Percentiles rank a stretch among this genome's conserved stretches.
Evolutionary conservation across 2,329 filamentous ascomycete species (phyloP).

Genomic region (Xylaria sp.): DNA sequence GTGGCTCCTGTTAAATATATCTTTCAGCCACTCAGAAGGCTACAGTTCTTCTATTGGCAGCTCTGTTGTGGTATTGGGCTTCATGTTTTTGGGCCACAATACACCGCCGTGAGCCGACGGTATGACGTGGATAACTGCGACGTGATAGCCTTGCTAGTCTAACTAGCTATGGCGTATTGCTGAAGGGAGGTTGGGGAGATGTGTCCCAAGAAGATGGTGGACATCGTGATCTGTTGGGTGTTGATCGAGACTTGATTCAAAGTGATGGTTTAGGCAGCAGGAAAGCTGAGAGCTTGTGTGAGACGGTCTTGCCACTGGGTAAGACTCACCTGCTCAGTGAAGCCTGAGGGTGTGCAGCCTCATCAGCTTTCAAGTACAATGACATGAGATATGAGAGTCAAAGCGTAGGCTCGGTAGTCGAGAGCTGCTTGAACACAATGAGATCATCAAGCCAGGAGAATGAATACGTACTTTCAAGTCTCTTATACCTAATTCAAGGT

Average conservation of each 20-base stretch:
- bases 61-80: not conserved
- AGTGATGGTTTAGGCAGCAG: not conserved
- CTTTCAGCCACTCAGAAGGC: no score
- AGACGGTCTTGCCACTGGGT: not conserved
- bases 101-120: not conserved
- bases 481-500: no score
- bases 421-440: no score
- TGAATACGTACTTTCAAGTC: no score
- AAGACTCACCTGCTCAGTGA: not conserved
- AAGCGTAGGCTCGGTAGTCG: not conserved
- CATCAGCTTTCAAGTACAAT: not conserved
- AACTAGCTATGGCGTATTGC: no score
- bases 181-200: not conserved
- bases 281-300: not conserved
- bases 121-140: not conserved
- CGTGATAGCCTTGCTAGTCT: not conserved
- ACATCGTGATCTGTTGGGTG: not conserved
- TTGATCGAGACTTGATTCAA: not conserved
- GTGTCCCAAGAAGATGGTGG: not conserved
- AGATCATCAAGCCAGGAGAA: no score
- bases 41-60: no score
- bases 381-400: not conserved
- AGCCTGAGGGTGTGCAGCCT: not conserved
- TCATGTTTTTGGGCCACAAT: not conserved
- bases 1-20: no score